Conservation (phyloP, 352 stramenopile genomes). For the Phytophthora colocasiae region DNA sequence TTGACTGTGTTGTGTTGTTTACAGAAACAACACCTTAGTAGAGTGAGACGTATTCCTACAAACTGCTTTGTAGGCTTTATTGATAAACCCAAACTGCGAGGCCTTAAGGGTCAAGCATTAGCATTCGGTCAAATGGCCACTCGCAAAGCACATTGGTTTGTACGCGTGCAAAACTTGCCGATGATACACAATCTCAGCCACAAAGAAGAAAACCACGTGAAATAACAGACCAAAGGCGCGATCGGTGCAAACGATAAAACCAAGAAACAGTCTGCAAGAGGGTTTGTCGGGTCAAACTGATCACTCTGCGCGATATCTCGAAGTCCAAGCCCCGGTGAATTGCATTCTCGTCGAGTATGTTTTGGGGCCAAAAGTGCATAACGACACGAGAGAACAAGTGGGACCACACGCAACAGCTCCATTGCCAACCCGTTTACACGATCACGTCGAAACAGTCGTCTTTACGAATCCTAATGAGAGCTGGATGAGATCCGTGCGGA, state of each 20-base stretch:
- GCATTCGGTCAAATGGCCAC: too few relatives aligned
- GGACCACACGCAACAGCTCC: slow-evolving; percentile 70
- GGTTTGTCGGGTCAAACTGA: slow-evolving; percentile 64
- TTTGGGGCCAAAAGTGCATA: too few relatives aligned
- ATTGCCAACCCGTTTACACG: slow-evolving; percentile 65
- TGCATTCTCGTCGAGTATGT: too few relatives aligned
- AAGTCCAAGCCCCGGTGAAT: too few relatives aligned
- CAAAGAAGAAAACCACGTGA: slow-evolving; percentile 75
- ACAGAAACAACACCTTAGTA: too few relatives aligned
- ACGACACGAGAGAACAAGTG: too few relatives aligned
- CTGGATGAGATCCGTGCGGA: not conserved
- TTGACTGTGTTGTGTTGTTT: too few relatives aligned
- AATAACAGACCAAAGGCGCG: slow-evolving; percentile 80
- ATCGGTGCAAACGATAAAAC: slow-evolving; percentile 81
- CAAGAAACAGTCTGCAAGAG: slow-evolving; percentile 69
- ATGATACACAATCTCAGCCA: slow-evolving; percentile 74
- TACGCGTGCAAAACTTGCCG: slow-evolving; percentile 80
- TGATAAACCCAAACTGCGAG: too few relatives aligned
- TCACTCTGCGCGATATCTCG: slow-evolving; percentile 55
- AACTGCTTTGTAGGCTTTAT: too few relatives aligned
- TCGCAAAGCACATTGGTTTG: slow-evolving; percentile 52
- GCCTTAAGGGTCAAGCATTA: too few relatives aligned
- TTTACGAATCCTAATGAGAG: not conserved
- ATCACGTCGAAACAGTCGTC: slow-evolving; percentile 42
- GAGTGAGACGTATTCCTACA: too few relatives aligned